phyloP scores from a whole-genome alignment of 148 eudicot species.

The Arbutus unedo region DNA sequence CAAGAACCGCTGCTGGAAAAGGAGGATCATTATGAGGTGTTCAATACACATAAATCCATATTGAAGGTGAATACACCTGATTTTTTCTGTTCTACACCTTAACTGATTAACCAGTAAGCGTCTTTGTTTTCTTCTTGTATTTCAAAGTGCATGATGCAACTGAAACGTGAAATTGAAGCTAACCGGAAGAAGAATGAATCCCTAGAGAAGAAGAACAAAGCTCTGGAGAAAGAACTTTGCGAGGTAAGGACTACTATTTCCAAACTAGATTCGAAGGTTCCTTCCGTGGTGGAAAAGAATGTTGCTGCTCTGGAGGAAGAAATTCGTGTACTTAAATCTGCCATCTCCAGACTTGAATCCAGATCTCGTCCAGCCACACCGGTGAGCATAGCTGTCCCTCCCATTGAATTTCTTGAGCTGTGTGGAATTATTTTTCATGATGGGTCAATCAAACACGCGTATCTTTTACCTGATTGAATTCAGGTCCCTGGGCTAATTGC shows the following conservation, averaged over 20 bases:
- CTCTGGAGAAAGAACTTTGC: constrained; percentile 4
- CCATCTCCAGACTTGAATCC: constrained; percentile 11
- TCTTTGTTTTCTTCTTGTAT: not conserved
- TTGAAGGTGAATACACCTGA: not conserved
- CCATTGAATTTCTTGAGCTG: not conserved
- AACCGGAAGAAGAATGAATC: constrained; percentile 10
- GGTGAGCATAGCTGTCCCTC: not conserved
- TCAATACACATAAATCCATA: not conserved
- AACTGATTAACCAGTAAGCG: not conserved
- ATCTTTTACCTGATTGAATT: too few relatives aligned
- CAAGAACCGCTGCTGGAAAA: constrained; percentile 4
- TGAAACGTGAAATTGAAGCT: constrained; percentile 12
- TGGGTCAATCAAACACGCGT: too few relatives aligned
- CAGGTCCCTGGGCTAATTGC: too few relatives aligned
- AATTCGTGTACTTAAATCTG: constrained; percentile 11
- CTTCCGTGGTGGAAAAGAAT: not conserved
- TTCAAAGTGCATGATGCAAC: constrained; percentile 10
- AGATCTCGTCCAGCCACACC: not conserved
- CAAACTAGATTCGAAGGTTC: not conserved
- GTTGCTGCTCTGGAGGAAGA: constrained; percentile 12
- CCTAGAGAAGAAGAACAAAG: constrained; percentile 1
- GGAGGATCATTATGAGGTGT: constrained; percentile 2
- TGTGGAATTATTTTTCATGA: too few relatives aligned
- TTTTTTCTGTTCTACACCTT: not conserved
- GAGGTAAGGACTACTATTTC: constrained; percentile 6